These are phyloP conservation scores for Talaromyces sp. DNA, from an alignment of 2,329 filamentous ascomycete species.

Conservation along the genomic window DNA sequence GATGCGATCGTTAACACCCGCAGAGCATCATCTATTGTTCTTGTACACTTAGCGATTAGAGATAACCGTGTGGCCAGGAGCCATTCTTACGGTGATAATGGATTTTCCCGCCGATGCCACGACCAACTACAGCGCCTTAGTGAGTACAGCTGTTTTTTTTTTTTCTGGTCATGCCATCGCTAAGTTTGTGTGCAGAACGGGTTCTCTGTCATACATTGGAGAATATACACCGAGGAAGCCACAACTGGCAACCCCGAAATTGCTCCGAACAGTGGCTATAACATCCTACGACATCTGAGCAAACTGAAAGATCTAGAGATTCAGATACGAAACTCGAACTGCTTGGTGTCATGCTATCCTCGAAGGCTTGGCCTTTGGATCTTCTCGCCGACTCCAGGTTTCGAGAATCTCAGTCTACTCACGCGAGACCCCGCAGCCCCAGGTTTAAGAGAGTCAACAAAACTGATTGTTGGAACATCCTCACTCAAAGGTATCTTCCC, in stretches of 20 bases:
- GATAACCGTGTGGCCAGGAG: conserved; percentile 19
- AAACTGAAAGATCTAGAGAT: conserved; percentile 40
- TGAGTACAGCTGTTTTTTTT: conserved; percentile 27
- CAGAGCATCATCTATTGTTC: conserved; percentile 22
- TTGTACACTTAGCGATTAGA: conserved; percentile 28
- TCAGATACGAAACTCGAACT: conserved; percentile 34
- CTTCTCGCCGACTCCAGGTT: conserved; percentile 38
- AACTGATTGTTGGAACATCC: conserved; percentile 31
- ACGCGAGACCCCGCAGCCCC: conserved; percentile 25
- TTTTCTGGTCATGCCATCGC: conserved; percentile 3
- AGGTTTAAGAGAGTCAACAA: conserved; percentile 24
- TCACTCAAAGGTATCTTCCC: conserved; percentile 34
- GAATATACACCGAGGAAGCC: conserved; percentile 40
- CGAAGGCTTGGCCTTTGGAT: conserved; percentile 40
- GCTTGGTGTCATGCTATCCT: conserved; percentile 37
- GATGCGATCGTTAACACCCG: conserved; percentile 32
- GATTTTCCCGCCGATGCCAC: conserved; percentile 43
- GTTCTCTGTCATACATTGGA: conserved; percentile 43
- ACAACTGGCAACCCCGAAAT: conserved; percentile 30
- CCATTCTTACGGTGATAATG: conserved; percentile 33
- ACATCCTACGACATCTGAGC: conserved; percentile 37
- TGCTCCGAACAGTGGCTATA: conserved; percentile 35
- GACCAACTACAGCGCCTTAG: conserved; percentile 42
- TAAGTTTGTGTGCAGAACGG: conserved; percentile 36
- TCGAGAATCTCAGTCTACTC: conserved; percentile 33